These are phyloP conservation scores for Umbelopsis sp. DNA, from an alignment of 192 early-diverging fungal genomes.

Conservation along the genomic window DNA sequence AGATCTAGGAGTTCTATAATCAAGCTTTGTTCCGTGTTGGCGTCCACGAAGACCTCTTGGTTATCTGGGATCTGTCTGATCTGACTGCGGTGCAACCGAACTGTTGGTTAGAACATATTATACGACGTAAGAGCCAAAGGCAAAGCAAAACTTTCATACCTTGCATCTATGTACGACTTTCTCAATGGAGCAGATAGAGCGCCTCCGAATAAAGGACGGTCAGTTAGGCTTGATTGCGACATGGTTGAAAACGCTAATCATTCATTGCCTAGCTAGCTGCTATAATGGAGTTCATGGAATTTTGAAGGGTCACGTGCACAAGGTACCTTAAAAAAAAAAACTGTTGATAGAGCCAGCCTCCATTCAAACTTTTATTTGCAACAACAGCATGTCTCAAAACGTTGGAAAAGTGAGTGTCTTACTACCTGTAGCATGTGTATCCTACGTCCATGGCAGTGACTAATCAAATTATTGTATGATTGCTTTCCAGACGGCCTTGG, in stretches of 20 bases:
- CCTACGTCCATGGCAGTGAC: background rate
- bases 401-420: slow-evolving; percentile 53
- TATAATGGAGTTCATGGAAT: background rate
- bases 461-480: background rate
- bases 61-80: slow-evolving; percentile 85
- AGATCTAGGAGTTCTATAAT: slow-evolving; percentile 87
- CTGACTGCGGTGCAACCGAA: slow-evolving; percentile 45
- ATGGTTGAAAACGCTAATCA: background rate
- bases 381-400: slow-evolving; percentile 53
- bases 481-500: slow-evolving; percentile 68
- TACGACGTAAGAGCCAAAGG: too few relatives aligned
- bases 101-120: background rate
- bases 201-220: slow-evolving; percentile 31
- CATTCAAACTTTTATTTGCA: background rate
- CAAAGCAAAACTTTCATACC: background rate
- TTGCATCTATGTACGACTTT: slow-evolving; percentile 29
- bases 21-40: slow-evolving; percentile 72
- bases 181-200: slow-evolving; percentile 23
- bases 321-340: background rate
- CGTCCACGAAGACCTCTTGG: slow-evolving; percentile 88
- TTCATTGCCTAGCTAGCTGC: background rate
- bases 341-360: background rate
- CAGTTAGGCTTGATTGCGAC: background rate
- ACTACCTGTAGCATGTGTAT: too few relatives aligned
- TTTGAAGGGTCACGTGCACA: background rate